A percentile compares a stretch with the other conserved stretches of the same genome.
These are phyloP conservation scores for Ogataea degrootiae DNA, from an alignment of 805 yeast genomes.

Conservation along the genomic window DNA sequence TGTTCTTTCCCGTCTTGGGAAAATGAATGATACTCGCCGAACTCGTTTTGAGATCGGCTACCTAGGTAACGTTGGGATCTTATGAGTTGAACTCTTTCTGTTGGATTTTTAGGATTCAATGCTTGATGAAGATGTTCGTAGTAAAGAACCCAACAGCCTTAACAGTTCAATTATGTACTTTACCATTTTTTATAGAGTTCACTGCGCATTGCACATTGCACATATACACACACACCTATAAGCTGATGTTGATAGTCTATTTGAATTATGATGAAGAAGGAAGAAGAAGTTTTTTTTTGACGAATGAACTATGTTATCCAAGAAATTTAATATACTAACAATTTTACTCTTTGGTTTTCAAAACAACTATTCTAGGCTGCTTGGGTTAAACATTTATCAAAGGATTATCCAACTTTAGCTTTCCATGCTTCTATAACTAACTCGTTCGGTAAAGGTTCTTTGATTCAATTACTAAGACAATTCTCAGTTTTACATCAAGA, in stretches of 20 bases:
- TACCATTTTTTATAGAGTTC: background rate
- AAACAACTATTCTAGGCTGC: slow-evolving; percentile 64
- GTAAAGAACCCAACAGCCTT: slow-evolving; percentile 77
- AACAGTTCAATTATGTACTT: slow-evolving; percentile 3
- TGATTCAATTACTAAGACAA: slow-evolving; percentile 89
- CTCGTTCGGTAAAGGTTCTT: slow-evolving; percentile 95
- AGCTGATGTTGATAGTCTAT: background rate
- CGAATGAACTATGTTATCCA: background rate
- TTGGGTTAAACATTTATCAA: slow-evolving; percentile 94
- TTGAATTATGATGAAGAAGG: background rate
- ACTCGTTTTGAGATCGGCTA: slow-evolving; percentile 41
- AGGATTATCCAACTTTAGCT: slow-evolving; percentile 89
- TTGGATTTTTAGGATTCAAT: slow-evolving; percentile 17
- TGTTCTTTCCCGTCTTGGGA: slow-evolving; percentile 45
- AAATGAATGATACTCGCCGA: slow-evolving; percentile 21
- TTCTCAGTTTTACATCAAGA: slow-evolving; percentile 87
- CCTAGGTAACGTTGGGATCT: slow-evolving; percentile 46
- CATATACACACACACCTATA: background rate
- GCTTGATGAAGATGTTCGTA: slow-evolving; percentile 56
- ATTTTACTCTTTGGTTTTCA: slow-evolving; percentile 6
- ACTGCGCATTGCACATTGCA: background rate
- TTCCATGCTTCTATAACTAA: slow-evolving; percentile 97
- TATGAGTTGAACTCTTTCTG: slow-evolving; percentile 73
- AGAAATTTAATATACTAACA: slow-evolving; percentile 2
- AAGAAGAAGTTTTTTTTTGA: background rate